Percentiles rank a stretch among this genome's conserved stretches.
These are phyloP conservation scores for Magnusiomyces ingens DNA, from an alignment of 1,139 yeast genomes.

Conservation along the genomic window DNA sequence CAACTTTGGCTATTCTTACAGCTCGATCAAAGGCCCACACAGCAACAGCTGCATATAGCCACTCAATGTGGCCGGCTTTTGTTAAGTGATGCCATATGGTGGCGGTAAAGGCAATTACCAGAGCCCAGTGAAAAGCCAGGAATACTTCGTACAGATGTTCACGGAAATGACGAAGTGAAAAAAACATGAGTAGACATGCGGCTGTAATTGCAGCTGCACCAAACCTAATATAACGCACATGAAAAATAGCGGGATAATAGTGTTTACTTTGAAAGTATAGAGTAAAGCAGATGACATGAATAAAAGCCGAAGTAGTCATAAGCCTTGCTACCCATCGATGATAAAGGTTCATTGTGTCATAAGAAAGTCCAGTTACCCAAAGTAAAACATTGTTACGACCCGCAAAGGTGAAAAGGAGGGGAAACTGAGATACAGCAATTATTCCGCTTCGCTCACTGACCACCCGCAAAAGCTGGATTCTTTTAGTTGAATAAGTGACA, in stretches of 20 bases:
- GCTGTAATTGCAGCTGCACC: conserved; percentile 48
- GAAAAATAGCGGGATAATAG: neutral
- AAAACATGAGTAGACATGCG: conserved; percentile 39
- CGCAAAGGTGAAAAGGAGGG: conserved; percentile 50
- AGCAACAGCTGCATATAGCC: conserved; percentile 33
- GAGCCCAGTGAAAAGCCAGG: conserved; percentile 47
- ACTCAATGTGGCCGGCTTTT: conserved; percentile 36
- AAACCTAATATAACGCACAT: conserved; percentile 28
- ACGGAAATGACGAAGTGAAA: conserved; percentile 48
- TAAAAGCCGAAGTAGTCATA: conserved; percentile 38
- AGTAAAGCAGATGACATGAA: conserved; percentile 24
- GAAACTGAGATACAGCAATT: conserved; percentile 47
- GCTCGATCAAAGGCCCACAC: conserved; percentile 38
- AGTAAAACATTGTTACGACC: conserved; percentile 58
- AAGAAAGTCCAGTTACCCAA: conserved; percentile 54
- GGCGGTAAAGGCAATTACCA: conserved; percentile 36
- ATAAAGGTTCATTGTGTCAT: conserved; percentile 50
- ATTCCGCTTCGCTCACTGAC: conserved; percentile 54
- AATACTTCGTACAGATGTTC: conserved; percentile 58
- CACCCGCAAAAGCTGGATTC: conserved; percentile 21
- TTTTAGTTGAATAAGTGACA: conserved; percentile 1
- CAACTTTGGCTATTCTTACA: conserved; percentile 31
- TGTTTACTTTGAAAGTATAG: conserved; percentile 2
- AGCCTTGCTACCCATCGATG: conserved; percentile 58
- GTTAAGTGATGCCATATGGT: conserved; percentile 41